These are phyloP conservation scores for Colletotrichum godetiae DNA, from an alignment of 2,329 filamentous ascomycete genomes.

Conservation along the genomic window DNA sequence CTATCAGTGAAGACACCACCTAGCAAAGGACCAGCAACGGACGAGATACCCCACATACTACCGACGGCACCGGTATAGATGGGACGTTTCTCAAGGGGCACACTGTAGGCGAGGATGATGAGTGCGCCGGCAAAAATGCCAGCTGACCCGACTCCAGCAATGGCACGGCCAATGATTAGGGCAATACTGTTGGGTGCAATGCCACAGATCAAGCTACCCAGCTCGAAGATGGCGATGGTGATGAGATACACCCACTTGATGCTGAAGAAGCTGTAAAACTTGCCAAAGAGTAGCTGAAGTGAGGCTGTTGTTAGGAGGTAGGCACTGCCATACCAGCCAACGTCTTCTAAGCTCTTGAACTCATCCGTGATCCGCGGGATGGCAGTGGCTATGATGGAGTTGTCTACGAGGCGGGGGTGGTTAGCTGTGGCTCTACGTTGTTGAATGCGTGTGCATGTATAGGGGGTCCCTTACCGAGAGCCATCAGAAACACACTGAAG, in stretches of 20 bases:
- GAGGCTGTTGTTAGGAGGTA: constrained; percentile 55
- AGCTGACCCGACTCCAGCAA: constrained; percentile 54
- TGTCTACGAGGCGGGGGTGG: constrained; percentile 40
- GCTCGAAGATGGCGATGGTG: constrained; percentile 54
- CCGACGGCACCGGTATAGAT: constrained; percentile 52
- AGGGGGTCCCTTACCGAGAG: constrained; percentile 44
- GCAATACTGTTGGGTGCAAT: constrained; percentile 44
- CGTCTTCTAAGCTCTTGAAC: constrained; percentile 56
- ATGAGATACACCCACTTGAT: constrained; percentile 54
- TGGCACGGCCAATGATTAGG: constrained; percentile 49
- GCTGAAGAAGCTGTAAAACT: constrained; percentile 57
- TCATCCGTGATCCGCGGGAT: constrained; percentile 56
- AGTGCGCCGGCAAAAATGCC: constrained; percentile 58
- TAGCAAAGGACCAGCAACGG: constrained; percentile 47
- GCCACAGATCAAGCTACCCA: constrained; percentile 55
- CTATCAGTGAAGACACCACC: constrained; percentile 50
- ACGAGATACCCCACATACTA: constrained; percentile 60
- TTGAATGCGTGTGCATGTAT: not conserved
- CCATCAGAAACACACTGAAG: constrained; percentile 54
- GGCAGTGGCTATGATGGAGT: constrained; percentile 56
- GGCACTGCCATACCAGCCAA: constrained; percentile 62
- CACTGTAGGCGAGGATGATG: constrained; percentile 53
- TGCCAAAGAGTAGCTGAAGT: constrained; percentile 53
- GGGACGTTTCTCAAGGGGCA: constrained; percentile 47
- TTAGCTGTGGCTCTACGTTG: not conserved